Base-by-base conservation (phyloP, 2,329 filamentous ascomycete genomes). In the Mycosphaerella arachidis region DNA sequence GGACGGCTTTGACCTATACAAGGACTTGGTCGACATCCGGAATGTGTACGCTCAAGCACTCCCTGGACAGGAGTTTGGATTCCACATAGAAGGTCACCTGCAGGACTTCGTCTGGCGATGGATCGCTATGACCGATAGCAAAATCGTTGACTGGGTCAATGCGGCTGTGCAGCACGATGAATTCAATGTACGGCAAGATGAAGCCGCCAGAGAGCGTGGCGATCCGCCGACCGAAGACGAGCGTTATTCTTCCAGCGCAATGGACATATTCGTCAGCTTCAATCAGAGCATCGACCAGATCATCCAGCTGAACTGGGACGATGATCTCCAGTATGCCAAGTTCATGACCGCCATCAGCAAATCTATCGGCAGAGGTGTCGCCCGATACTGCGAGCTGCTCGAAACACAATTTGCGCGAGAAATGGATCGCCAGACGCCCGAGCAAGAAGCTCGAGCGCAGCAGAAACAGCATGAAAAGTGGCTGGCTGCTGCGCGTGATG, bases 331-430 rank as follows among this genome's bases (percentile, higher is more conserved):
- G 66, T 90, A 96, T 72, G 93, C 94, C 43, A 91, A 92, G 63
- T 99, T 99, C 76, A 97, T 97, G 92, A 99, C 94, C 16, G 86
- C 91, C 1, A 79, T 97, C 16, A 87, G 92, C 13, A 95, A 92
- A 69, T 88, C 89, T 0, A 91, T 97, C 61, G 88, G 92, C 1
- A 82, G 84, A 51, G 92, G 91, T 18, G 84, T 99, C 52, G 88
- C 90, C 12, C 86, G 86, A 67, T 99, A 99, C 73, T 99, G 94
- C 73, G 94, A 99, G 71, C 60, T 93, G 50, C 81, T 97, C 29
- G 94, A 97, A 69, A 86, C 89, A 67, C 86, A 84, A 64, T 99
- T 99, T 70, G 83, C 84, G 33, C 89, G 84, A 71, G 94, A 99
- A 73, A 97, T 99, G 93, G 92, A 97, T 71, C 85, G 92, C 18